phyloP scores from a whole-genome alignment of 225 moss, liverwort and hornwort species.

The Pseudoscleropodium purum region DNA sequence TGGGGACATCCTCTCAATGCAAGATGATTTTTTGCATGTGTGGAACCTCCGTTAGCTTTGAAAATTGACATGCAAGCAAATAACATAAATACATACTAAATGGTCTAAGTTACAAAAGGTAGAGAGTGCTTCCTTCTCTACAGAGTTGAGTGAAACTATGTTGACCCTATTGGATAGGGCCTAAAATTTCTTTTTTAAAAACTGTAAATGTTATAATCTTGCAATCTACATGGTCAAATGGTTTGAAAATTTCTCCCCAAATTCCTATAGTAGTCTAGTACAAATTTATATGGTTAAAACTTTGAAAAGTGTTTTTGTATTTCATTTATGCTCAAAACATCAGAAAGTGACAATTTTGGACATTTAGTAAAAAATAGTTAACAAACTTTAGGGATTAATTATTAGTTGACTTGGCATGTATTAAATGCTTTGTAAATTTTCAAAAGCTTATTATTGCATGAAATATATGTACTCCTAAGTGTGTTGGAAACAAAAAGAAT shows the following conservation, averaged over 20 bases:
- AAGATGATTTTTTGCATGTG: background rate
- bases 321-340: background rate
- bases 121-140: fast-evolving
- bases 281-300: background rate
- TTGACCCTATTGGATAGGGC: fast-evolving
- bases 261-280: background rate
- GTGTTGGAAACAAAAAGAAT: background rate
- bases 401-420: background rate
- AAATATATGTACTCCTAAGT: background rate
- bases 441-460: fast-evolving
- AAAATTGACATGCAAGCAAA: background rate
- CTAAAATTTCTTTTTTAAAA: background rate
- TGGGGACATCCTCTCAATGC: background rate
- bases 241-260: background rate
- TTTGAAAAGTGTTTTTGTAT: no score
- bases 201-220: background rate
- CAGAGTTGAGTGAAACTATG: background rate
- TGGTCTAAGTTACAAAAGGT: background rate
- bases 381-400: background rate
- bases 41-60: background rate
- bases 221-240: background rate
- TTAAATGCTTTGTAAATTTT: background rate
- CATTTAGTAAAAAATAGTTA: background rate
- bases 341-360: background rate
- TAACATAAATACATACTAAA: background rate